phyloP scores from a whole-genome alignment of 148 eudicot genomes.

The Camellia sinensis region DNA sequence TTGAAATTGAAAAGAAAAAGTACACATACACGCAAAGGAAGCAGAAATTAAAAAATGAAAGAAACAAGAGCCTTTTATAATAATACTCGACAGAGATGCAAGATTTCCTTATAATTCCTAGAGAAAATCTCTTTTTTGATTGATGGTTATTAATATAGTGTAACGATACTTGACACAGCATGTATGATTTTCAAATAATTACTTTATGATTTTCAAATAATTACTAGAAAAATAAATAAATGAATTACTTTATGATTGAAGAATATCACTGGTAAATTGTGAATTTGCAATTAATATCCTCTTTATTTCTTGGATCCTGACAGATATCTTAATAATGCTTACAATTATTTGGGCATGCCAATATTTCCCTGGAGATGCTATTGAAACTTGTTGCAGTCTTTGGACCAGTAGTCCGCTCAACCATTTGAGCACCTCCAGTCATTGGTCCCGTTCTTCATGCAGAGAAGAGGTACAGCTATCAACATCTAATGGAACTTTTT shows the following conservation, averaged over 20 bases:
- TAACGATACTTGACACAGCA: too few species aligned
- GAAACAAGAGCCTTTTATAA: not conserved
- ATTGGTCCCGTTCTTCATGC: constrained; percentile 86
- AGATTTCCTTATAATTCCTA: not conserved
- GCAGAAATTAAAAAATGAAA: not conserved
- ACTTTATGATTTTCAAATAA: too few species aligned
- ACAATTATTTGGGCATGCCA: constrained; percentile 64
- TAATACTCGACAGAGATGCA: not conserved
- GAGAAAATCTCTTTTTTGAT: not conserved
- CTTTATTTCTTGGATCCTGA: not conserved
- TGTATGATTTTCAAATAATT: too few species aligned
- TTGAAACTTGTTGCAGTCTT: constrained; percentile 86
- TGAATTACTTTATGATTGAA: too few species aligned
- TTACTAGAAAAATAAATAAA: too few species aligned
- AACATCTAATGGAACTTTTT: not conserved
- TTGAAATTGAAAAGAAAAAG: not conserved
- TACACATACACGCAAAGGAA: not conserved
- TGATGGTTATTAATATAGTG: too few species aligned
- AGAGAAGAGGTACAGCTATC: constrained; percentile 64
- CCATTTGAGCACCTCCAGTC: constrained; percentile 71
- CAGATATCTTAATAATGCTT: not conserved
- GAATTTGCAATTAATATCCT: not conserved
- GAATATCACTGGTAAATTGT: too few species aligned
- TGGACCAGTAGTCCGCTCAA: constrained; percentile 64
- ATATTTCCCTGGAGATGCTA: constrained; percentile 77